These are phyloP conservation scores for Boletus semigastroideus DNA, from an alignment of 1,284 basidiomycete species.

Conservation along the genomic window DNA sequence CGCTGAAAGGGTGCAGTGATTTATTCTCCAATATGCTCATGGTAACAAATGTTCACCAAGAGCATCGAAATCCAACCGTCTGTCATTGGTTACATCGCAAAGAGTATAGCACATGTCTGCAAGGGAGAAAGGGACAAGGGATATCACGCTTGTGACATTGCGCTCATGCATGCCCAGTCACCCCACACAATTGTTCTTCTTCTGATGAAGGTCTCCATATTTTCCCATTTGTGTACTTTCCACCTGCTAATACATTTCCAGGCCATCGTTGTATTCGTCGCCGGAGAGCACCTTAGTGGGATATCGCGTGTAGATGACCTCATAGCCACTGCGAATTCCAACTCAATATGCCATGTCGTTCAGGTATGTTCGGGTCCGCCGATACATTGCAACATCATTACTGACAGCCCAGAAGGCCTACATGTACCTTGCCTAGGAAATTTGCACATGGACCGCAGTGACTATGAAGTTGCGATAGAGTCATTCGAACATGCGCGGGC, in stretches of 20 bases:
- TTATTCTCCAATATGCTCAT: background rate
- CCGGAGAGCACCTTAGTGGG: too few species aligned
- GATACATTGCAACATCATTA: background rate
- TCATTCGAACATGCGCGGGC: background rate
- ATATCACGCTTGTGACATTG: background rate
- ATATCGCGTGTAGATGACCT: background rate
- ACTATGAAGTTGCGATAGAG: background rate
- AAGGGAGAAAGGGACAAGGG: background rate
- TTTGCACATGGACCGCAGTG: background rate
- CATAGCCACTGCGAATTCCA: background rate
- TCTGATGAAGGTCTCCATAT: background rate
- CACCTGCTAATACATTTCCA: too few species aligned
- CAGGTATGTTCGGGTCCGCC: background rate
- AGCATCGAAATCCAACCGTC: background rate
- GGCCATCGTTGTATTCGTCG: too few species aligned
- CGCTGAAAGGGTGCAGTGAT: background rate
- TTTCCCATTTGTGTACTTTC: too few species aligned
- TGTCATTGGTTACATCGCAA: background rate
- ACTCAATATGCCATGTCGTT: background rate
- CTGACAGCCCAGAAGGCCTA: background rate
- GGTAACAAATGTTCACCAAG: background rate
- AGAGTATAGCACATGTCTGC: background rate
- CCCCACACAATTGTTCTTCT: background rate
- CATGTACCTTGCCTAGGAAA: background rate
- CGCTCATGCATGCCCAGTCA: background rate